These are phyloP conservation scores for Micractinium conductrix DNA, from an alignment of 139 green algal species.

Conservation along the genomic window DNA sequence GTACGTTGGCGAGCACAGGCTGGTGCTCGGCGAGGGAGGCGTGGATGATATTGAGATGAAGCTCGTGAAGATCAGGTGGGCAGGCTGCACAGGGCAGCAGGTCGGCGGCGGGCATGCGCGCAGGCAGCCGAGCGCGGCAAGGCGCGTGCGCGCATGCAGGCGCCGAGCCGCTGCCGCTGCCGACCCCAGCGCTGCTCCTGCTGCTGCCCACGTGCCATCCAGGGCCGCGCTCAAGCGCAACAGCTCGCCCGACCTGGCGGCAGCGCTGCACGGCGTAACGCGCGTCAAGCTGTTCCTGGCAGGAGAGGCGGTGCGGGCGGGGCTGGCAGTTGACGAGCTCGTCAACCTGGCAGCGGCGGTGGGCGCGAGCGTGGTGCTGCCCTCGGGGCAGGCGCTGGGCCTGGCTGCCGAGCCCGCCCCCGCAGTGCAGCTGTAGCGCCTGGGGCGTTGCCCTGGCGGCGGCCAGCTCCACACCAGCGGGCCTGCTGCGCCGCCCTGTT, in stretches of 20 bases:
- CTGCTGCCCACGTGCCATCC: neutral
- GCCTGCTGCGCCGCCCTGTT: too few relatives aligned
- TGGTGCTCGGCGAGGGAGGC: neutral
- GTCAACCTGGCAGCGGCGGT: neutral
- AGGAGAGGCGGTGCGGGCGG: neutral
- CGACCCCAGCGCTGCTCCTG: neutral
- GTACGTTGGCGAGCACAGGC: neutral
- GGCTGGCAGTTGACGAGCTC: neutral
- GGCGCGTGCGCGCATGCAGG: neutral
- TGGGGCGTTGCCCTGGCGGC: too few relatives aligned
- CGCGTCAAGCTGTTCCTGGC: neutral
- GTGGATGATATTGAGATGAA: neutral
- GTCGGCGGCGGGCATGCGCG: neutral
- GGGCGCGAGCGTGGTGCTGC: neutral
- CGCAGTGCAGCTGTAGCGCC: neutral
- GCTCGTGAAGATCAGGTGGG: neutral
- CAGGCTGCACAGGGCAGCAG: neutral
- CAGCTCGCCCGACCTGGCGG: neutral
- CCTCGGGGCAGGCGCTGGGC: neutral
- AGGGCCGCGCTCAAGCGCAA: neutral
- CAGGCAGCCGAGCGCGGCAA: too few relatives aligned
- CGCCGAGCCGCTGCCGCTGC: neutral
- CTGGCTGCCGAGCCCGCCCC: neutral
- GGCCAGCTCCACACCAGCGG: too few relatives aligned
- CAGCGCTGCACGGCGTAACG: neutral